Evolutionary conservation across 768 basidiomycete species (phyloP).

Genomic region (Boletus sp.): DNA sequence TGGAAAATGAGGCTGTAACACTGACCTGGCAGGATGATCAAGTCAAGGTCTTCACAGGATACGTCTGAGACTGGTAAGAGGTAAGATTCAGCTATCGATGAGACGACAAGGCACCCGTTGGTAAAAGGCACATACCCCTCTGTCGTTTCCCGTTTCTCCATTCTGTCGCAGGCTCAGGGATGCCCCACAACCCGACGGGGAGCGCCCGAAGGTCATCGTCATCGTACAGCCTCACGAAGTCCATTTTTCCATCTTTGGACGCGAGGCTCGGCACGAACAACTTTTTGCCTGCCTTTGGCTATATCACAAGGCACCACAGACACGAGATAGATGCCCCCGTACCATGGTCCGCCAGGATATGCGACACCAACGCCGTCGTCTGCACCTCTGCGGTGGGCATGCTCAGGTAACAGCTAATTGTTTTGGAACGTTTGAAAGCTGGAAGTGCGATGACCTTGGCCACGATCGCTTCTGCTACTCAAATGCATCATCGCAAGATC

Average conservation of each 20-base stretch:
- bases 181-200: slow-evolving; percentile 68
- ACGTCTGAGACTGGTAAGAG: slow-evolving; percentile 29
- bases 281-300: slow-evolving; percentile 46
- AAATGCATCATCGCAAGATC: neutral
- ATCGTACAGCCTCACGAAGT: slow-evolving; percentile 60
- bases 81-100: slow-evolving; percentile 1
- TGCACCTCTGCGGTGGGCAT: slow-evolving; percentile 73
- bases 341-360: slow-evolving; percentile 54
- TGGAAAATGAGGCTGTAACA: slow-evolving; percentile 10
- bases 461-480: slow-evolving; percentile 36
- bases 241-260: slow-evolving; percentile 49
- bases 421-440: slow-evolving; percentile 45
- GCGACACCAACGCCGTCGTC: slow-evolving; percentile 49
- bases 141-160: slow-evolving; percentile 44
- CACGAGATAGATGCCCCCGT: slow-evolving; percentile 11
- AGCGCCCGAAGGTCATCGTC: slow-evolving; percentile 55
- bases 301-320: neutral
- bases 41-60: slow-evolving; percentile 45
- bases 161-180: slow-evolving; percentile 56
- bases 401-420: slow-evolving; percentile 73
- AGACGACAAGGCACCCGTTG: neutral
- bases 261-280: slow-evolving; percentile 70
- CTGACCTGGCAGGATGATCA: slow-evolving; percentile 67
- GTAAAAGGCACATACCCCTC: slow-evolving; percentile 44
- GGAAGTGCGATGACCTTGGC: slow-evolving; percentile 47